Evolutionary conservation across 257 asterid species (phyloP), one percentile per base, ranked within the genome.

Genomic region (Apocynum venetum): DNA sequence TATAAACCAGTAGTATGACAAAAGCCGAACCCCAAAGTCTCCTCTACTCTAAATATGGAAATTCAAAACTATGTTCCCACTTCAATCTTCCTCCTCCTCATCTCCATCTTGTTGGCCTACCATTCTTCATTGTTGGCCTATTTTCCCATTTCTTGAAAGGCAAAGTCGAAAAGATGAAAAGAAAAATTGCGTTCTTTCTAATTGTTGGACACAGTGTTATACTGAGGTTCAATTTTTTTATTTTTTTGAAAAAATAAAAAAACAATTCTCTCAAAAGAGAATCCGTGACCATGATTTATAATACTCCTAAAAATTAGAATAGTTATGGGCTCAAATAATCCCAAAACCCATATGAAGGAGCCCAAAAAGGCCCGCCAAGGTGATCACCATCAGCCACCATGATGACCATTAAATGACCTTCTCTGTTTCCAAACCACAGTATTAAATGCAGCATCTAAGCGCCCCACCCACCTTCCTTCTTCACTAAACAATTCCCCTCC

Each of bases 371-470:
- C 25, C 59, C 49, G 9, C 47, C 25, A 63, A 53, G 69, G 51
- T 67, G 72, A 77, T 80, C 83, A 48, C 46, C 80, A 25, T 49
- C 80, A 47, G 36, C 74, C 76, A 82, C 87, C 85, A 84, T 60
- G 85, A 84, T 83, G 86, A n/a, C 82, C 89, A 86, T 72, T 86
- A 82, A 90, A 87, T 88, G 91, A 81, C 76, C 78, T 51, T 38
- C 86, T 74, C 88, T 74, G 78, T 76, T 82, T 83, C 80, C 87
- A 81, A 84, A 86, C 87, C 77, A 60, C 71, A 71, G 80, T 83
- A 88, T 85, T 93, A 84, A 91, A 91, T 91, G 96, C 90, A 65
- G 80, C 91, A 80, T 74, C 88, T 43, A 73, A 81, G 78, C 96
- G 49, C 69, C 82, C 79, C 87, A 80, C 91, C 93, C 85, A 83